phyloP scores from a whole-genome alignment of 208 protist genomes.

The Leishmania arabica region DNA sequence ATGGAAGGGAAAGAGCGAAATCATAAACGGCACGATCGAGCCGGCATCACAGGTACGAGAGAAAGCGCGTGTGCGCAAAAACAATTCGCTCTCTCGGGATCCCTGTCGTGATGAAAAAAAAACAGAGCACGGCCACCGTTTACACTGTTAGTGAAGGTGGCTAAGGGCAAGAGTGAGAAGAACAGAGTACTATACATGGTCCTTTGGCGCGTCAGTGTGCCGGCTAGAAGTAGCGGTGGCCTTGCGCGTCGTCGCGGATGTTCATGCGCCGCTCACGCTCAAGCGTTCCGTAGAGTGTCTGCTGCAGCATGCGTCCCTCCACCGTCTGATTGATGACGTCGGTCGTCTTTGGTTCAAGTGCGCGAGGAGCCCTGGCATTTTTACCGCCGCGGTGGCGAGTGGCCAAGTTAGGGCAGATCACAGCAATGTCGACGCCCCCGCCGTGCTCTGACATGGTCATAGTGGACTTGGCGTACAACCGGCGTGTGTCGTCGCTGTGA shows the following conservation, averaged over 20 bases:
- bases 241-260: slow-evolving; percentile 48
- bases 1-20: background rate
- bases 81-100: background rate
- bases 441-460: slow-evolving; percentile 90
- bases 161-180: no score
- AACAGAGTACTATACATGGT: background rate
- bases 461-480: slow-evolving; percentile 83
- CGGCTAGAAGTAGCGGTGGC: slow-evolving; percentile 43
- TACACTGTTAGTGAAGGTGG: background rate
- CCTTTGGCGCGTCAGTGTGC: background rate
- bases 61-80: background rate
- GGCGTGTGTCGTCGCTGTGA: slow-evolving; percentile 59
- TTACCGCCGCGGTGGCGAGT: slow-evolving; percentile 48
- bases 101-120: background rate
- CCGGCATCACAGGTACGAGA: background rate
- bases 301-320: slow-evolving; percentile 71
- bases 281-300: slow-evolving; percentile 39
- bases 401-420: slow-evolving; percentile 42
- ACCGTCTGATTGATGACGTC: slow-evolving; percentile 54
- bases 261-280: slow-evolving; percentile 66
- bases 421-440: slow-evolving; percentile 63
- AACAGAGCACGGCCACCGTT: background rate
- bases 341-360: slow-evolving; percentile 57
- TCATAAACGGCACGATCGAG: background rate
- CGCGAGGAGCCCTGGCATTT: slow-evolving; percentile 41